Conservation (phyloP, 1,139 yeast genomes). For the Suhomyces guaymorum region DNA sequence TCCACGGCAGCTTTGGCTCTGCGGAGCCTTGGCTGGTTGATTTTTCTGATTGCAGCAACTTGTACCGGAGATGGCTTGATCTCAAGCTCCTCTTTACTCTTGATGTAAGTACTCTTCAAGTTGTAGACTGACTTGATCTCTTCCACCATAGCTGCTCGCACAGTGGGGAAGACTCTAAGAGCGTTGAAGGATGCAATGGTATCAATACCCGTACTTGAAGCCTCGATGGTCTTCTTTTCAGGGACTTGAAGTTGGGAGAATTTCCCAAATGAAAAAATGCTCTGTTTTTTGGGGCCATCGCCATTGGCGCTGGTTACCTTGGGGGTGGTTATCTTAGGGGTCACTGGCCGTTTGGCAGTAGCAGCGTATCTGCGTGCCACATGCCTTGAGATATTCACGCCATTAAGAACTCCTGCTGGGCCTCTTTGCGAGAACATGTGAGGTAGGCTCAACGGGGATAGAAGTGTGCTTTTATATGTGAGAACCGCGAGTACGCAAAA, state of each 20-base stretch:
- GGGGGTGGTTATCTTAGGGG: no score
- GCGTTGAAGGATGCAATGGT: constrained; percentile 60
- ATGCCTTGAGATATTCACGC: background rate
- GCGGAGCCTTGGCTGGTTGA: constrained; percentile 35
- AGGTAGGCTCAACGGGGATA: background rate
- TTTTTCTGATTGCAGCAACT: constrained; percentile 46
- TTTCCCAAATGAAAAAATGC: constrained; percentile 19
- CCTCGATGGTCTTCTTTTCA: constrained; percentile 17
- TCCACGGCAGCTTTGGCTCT: constrained; percentile 19
- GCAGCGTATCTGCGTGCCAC: no score
- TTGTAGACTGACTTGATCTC: constrained; percentile 56
- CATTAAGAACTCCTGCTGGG: background rate
- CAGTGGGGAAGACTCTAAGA: constrained; percentile 64
- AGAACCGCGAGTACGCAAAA: constrained; percentile 2
- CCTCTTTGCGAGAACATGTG: background rate
- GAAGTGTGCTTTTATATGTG: no score
- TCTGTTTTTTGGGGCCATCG: constrained; percentile 4
- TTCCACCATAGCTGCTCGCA: constrained; percentile 61
- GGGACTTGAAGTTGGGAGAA: constrained; percentile 23
- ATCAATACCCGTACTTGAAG: constrained; percentile 21
- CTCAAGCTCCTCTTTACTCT: constrained; percentile 31
- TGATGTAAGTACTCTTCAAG: constrained; percentile 37
- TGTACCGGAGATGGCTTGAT: constrained; percentile 48
- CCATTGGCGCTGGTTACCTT: no score
- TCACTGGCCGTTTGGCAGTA: no score